Base-by-base conservation (phyloP, 805 yeast genomes). In the Candida maesae region DNA sequence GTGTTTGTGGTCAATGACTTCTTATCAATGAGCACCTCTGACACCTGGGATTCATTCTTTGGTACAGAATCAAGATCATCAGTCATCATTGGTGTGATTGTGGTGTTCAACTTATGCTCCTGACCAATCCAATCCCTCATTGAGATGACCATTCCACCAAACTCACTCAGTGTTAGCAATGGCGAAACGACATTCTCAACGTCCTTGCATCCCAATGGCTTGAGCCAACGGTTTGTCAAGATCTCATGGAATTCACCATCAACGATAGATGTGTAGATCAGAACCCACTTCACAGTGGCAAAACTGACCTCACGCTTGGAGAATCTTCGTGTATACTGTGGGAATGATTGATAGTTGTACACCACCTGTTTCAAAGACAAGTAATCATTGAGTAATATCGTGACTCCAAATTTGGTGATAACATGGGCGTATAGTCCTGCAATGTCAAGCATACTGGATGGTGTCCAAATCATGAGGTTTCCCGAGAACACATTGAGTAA, bases 111-210 rank as follows among this genome's bases (percentile, higher is more conserved):
- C 35, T 76, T 75, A 16, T 81, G 85, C 40, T 76, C 76, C 4
- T 76, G 76, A 4, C 87, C 89, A 13, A 90, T 66, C 88, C 96
- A 91, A 60, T 93, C 99, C 50, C 95, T 73, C 73, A 89, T 76
- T 1, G 97, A 79, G 6, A 93, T 79, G 11, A 90, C 89, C 78
- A 91, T 86, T 2, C 99, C 99, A 25, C 99, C 99, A 55, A 89
- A 95, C 58, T 93, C 99, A 49, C 85, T 78, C 36, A 93, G 66
- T 0, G 96, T 84, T 33, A 93, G 68, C 69, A 93, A 75, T 0
- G 99, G 99, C 0, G 95, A 81, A 21, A 89, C 82, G 5, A 88
- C 85, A 38, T 78, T 76, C 27, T 83, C 73, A 0, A 95, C 82
- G 39, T 75, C 76, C 40, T 69, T 74, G 55, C 95, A 88, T 0